Evolutionary conservation across 192 early-diverging fungal species (phyloP).

Genomic region (Lunasporangiospora selenospora): DNA sequence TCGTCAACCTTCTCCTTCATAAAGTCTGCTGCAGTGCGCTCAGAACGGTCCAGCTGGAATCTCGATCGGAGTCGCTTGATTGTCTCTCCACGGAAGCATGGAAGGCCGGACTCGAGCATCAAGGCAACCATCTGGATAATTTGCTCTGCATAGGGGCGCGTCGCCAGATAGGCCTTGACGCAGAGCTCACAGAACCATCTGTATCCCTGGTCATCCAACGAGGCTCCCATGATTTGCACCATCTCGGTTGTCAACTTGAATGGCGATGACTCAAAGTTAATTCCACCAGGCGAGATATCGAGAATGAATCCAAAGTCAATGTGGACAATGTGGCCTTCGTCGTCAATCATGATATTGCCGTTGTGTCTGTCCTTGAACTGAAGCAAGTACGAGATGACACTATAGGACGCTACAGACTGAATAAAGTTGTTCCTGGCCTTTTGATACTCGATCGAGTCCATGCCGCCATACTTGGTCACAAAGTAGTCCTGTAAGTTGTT

Average conservation of each 20-base stretch:
- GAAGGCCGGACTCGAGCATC: constrained; percentile 96
- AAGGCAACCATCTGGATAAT: constrained; percentile 88
- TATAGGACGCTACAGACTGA: constrained; percentile 94
- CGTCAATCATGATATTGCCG: constrained; percentile 99
- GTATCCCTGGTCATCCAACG: constrained; percentile 78
- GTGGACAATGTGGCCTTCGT: constrained; percentile 95
- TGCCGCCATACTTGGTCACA: constrained; percentile 84
- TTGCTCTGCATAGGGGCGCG: constrained; percentile 89
- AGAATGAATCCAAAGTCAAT: constrained; percentile 99
- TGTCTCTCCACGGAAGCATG: constrained; percentile 98
- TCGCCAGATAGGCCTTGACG: constrained; percentile 91
- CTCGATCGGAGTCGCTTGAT: constrained; percentile 80
- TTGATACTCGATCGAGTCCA: constrained; percentile 87
- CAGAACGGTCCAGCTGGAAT: constrained; percentile 91
- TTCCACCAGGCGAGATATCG: constrained; percentile 98
- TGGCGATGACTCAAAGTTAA: constrained; percentile 94
- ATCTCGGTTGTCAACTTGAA: constrained; percentile 99
- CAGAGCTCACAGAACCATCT: constrained; percentile 87
- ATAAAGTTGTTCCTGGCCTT: constrained; percentile 89
- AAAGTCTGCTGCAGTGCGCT: constrained; percentile 94
- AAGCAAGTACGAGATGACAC: constrained; percentile 90
- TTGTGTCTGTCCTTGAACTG: constrained; percentile 99
- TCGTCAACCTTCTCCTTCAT: constrained; percentile 90
- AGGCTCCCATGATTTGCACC: constrained; percentile 96
- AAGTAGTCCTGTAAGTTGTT: constrained; percentile 97